These are phyloP conservation scores for Fusarium buxicola DNA, from an alignment of 2,329 filamentous ascomycete genomes.

Conservation along the genomic window DNA sequence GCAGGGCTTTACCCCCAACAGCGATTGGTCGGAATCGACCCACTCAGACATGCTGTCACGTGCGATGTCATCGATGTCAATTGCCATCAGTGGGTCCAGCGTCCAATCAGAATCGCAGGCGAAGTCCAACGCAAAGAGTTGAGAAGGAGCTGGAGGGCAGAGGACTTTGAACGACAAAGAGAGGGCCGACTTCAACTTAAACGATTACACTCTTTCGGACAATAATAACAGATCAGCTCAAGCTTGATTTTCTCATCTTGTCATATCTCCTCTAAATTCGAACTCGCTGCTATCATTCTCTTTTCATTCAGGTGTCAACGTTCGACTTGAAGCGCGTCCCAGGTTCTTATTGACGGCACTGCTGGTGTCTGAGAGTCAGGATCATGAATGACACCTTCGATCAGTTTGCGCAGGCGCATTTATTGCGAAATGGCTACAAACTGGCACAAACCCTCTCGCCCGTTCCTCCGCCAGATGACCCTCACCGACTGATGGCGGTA, in stretches of 20 bases:
- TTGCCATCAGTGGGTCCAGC: slow-evolving; percentile 4
- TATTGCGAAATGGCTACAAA: slow-evolving; percentile 73
- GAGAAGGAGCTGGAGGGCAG: slow-evolving; percentile 11
- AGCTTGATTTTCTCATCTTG: not conserved
- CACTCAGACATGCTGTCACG: slow-evolving; percentile 36
- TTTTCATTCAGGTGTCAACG: slow-evolving; percentile 3
- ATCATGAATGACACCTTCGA: slow-evolving; percentile 79
- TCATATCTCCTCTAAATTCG: not conserved
- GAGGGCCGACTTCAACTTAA: slow-evolving; percentile 21
- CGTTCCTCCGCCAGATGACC: slow-evolving; percentile 69
- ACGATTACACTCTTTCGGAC: slow-evolving; percentile 8
- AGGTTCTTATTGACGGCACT: slow-evolving; percentile 10
- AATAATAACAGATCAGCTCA: slow-evolving; percentile 12
- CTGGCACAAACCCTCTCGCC: slow-evolving; percentile 83
- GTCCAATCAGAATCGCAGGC: slow-evolving; percentile 42
- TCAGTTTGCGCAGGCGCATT: slow-evolving; percentile 78
- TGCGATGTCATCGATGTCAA: slow-evolving; percentile 23
- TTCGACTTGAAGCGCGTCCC: not conserved
- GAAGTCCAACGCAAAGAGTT: slow-evolving; percentile 23
- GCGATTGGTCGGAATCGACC: slow-evolving; percentile 49
- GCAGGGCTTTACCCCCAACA: slow-evolving; percentile 53
- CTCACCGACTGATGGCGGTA: slow-evolving; percentile 75
- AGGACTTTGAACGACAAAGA: slow-evolving; percentile 33
- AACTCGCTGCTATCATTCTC: not conserved
- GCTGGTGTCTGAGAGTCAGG: slow-evolving; percentile 18